A percentile compares a stretch with the other conserved stretches of the same genome.
phyloP scores from a whole-genome alignment of 1,284 basidiomycete species.

The Neolentinus lepideus region DNA sequence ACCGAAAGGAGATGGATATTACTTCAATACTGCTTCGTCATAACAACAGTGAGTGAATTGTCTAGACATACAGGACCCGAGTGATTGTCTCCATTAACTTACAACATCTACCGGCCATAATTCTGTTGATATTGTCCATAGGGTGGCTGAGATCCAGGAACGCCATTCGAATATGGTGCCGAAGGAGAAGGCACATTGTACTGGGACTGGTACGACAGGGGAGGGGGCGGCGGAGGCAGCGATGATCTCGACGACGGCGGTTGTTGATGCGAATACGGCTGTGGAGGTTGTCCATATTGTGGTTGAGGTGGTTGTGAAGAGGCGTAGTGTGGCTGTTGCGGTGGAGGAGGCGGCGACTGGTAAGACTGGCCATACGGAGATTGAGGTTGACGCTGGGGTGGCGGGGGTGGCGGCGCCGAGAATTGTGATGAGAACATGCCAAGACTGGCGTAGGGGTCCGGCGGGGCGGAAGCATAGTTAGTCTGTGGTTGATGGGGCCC shows the following conservation, averaged over 20 bases:
- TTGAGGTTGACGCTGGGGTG: slow-evolving; percentile 4
- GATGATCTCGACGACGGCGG: neutral
- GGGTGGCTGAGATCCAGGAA: neutral
- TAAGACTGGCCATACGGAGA: slow-evolving; percentile 9
- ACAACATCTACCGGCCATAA: neutral
- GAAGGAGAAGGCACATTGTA: neutral
- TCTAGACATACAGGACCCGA: no score
- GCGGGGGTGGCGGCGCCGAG: neutral
- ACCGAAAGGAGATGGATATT: no score
- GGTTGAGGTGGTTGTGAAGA: slow-evolving; percentile 16
- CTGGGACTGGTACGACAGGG: neutral
- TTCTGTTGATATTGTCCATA: neutral
- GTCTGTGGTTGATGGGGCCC: neutral
- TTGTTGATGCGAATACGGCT: slow-evolving; percentile 1
- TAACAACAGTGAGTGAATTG: no score
- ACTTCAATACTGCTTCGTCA: no score
- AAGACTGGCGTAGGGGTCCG: neutral
- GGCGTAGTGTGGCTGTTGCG: slow-evolving; percentile 20
- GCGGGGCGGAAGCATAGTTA: slow-evolving; percentile 2
- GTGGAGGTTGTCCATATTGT: slow-evolving; percentile 10
- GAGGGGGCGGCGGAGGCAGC: neutral
- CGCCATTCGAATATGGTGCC: neutral
- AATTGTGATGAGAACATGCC: neutral
- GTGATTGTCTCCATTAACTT: no score
- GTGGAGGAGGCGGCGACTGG: slow-evolving; percentile 22